A percentile compares a stretch with the other conserved stretches of the same genome.
These are phyloP conservation scores for Penicillium cataractarum DNA, from an alignment of 495 filamentous ascomycete genomes.

Conservation along the genomic window DNA sequence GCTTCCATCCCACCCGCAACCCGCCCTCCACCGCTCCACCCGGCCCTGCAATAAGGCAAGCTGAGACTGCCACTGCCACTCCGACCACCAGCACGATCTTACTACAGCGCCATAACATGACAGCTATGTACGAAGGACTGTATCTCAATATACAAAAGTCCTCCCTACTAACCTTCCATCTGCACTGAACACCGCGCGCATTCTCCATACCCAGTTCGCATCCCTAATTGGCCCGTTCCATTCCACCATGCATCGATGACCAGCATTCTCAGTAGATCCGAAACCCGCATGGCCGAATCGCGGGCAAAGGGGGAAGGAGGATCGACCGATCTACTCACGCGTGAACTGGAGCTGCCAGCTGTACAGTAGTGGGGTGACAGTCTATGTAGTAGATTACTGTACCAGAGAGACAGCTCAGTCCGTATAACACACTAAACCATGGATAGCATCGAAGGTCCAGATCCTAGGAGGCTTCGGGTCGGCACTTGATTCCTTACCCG, in stretches of 20 bases:
- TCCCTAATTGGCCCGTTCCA: conserved; percentile 19
- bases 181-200: conserved; percentile 4
- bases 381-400: no score
- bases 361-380: no score
- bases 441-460: conserved; percentile 6
- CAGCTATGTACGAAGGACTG: no score
- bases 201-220: conserved; percentile 9
- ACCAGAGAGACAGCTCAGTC: background rate
- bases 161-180: background rate
- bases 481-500: background rate
- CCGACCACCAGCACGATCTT: background rate
- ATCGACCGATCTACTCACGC: conserved; percentile 20
- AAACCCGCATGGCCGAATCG: conserved; percentile 28
- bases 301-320: background rate
- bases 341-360: conserved; percentile 2
- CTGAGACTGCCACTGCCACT: conserved; percentile 22
- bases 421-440: background rate
- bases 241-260: conserved; percentile 26
- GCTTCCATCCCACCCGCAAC: conserved; percentile 9
- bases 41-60: conserved; percentile 27
- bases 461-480: conserved; percentile 8
- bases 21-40: conserved; percentile 22
- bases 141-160: background rate
- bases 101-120: no score
- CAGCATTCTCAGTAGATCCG: conserved; percentile 33